These are phyloP conservation scores for Aspergillus pseudotamarii DNA, from an alignment of 2,329 filamentous ascomycete genomes.

Conservation along the genomic window DNA sequence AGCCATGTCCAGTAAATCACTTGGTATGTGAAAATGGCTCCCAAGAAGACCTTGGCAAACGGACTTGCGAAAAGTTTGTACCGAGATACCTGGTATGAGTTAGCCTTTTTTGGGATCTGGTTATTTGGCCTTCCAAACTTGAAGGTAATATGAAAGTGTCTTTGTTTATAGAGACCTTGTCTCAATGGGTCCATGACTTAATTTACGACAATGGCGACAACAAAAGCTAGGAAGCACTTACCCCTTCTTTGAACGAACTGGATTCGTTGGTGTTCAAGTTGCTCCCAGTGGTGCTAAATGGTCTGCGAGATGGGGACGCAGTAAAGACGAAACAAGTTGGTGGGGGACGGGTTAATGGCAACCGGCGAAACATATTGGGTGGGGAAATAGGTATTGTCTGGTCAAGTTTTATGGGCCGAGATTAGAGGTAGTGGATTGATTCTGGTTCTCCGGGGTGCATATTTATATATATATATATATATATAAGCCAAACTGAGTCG, in stretches of 20 bases:
- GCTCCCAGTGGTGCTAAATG: conserved; percentile 4
- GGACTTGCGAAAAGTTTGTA: conserved; percentile 46
- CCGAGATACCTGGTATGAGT: conserved; percentile 36
- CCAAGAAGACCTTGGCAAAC: conserved; percentile 52
- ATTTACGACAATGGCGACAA: background rate
- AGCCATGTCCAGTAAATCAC: conserved; percentile 52
- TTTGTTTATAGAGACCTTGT: background rate
- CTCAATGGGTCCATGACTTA: background rate
- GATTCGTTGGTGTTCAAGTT: conserved; percentile 7
- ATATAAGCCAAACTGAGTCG: background rate
- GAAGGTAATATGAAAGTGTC: background rate
- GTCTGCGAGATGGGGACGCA: background rate
- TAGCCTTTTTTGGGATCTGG: background rate
- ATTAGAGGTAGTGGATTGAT: too few species aligned
- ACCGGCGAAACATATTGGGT: conserved; percentile 11
- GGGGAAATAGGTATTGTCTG: background rate
- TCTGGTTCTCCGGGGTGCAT: background rate
- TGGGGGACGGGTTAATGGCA: background rate
- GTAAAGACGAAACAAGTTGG: background rate
- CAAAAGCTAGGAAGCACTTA: conserved; percentile 20
- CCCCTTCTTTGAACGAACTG: conserved; percentile 30
- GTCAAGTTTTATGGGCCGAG: background rate
- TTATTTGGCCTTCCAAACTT: background rate
- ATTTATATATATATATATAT: background rate
- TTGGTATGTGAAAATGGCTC: conserved; percentile 53